Conservation (phyloP, 495 filamentous ascomycete genomes). For the Penicillium turbatum region DNA sequence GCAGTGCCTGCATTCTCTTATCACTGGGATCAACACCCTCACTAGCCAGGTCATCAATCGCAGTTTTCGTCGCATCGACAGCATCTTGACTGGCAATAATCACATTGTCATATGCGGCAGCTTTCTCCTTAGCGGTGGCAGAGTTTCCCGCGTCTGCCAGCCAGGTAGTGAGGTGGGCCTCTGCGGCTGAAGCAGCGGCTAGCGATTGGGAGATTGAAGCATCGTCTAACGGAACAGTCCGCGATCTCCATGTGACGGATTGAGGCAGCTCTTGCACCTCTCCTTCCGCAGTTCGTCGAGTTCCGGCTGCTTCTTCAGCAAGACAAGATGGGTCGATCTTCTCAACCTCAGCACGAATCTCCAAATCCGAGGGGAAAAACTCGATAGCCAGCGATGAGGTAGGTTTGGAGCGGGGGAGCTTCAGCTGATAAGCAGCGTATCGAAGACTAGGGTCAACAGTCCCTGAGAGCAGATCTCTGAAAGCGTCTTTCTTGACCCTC, state of each 20-base stretch:
- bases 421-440: slow-evolving; percentile 88
- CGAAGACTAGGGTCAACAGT: slow-evolving; percentile 91
- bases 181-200: slow-evolving; percentile 51
- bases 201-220: slow-evolving; percentile 81
- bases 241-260: slow-evolving; percentile 81
- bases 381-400: slow-evolving; percentile 72
- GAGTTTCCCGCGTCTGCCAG: slow-evolving; percentile 38
- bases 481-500: slow-evolving; percentile 62
- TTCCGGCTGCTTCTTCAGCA: slow-evolving; percentile 56
- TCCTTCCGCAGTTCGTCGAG: slow-evolving; percentile 48
- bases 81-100: slow-evolving; percentile 90
- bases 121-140: slow-evolving; percentile 49
- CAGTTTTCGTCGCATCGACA: slow-evolving; percentile 85
- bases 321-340: slow-evolving; percentile 67
- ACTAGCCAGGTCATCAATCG: slow-evolving; percentile 79
- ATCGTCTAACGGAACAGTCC: slow-evolving; percentile 85
- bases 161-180: slow-evolving; percentile 49
- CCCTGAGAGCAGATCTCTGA: slow-evolving; percentile 76
- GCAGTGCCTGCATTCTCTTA: slow-evolving; percentile 82
- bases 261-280: slow-evolving; percentile 59
- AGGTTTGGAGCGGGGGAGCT: slow-evolving; percentile 76
- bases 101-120: slow-evolving; percentile 86
- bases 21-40: slow-evolving; percentile 86
- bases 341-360: slow-evolving; percentile 62
- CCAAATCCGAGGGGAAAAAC: slow-evolving; percentile 61